These are phyloP conservation scores for Schizochytrium sp. DNA, from an alignment of 108 stramenopile genomes.

Conservation along the genomic window DNA sequence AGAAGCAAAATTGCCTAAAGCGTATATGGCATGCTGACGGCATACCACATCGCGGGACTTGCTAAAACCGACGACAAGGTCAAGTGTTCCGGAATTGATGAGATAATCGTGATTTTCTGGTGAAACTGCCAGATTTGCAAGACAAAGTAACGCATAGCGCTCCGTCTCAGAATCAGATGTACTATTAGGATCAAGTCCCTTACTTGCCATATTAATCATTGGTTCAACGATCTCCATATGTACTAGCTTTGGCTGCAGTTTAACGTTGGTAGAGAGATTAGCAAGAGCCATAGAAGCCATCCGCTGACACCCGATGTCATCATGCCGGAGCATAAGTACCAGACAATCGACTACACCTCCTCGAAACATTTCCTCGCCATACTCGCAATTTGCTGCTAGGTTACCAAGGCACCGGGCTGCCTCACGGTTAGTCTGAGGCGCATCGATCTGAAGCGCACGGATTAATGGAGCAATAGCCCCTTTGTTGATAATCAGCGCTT, in stretches of 20 bases:
- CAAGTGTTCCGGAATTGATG: slow-evolving; percentile 75
- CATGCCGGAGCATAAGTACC: slow-evolving; percentile 77
- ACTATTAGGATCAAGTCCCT: slow-evolving; percentile 80
- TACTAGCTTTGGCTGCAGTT: slow-evolving; percentile 80
- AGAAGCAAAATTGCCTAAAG: slow-evolving; percentile 83
- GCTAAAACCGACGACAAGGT: slow-evolving; percentile 78
- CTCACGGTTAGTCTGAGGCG: slow-evolving; percentile 77
- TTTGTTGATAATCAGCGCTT: slow-evolving; percentile 77
- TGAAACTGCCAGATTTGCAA: slow-evolving; percentile 80
- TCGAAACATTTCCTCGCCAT: slow-evolving; percentile 77
- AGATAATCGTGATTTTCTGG: slow-evolving; percentile 75
- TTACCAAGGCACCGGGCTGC: slow-evolving; percentile 84
- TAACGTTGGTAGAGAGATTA: slow-evolving; percentile 79
- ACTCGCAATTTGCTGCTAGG: slow-evolving; percentile 83
- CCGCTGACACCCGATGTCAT: slow-evolving; percentile 72
- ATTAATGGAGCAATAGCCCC: slow-evolving; percentile 80
- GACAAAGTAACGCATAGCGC: slow-evolving; percentile 80
- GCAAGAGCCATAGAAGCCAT: slow-evolving; percentile 82
- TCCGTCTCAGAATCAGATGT: slow-evolving; percentile 81
- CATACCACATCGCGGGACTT: slow-evolving; percentile 83
- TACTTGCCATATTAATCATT: slow-evolving; percentile 72
- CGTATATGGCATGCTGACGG: slow-evolving; percentile 83
- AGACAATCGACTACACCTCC: slow-evolving; percentile 74
- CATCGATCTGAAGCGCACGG: slow-evolving; percentile 70
- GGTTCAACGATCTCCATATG: slow-evolving; percentile 76